Evolutionary conservation across 164 flowering plant genomes (phyloP), one percentile per base, ranked within the genome.

Genomic region (Liriodendron chinense): DNA sequence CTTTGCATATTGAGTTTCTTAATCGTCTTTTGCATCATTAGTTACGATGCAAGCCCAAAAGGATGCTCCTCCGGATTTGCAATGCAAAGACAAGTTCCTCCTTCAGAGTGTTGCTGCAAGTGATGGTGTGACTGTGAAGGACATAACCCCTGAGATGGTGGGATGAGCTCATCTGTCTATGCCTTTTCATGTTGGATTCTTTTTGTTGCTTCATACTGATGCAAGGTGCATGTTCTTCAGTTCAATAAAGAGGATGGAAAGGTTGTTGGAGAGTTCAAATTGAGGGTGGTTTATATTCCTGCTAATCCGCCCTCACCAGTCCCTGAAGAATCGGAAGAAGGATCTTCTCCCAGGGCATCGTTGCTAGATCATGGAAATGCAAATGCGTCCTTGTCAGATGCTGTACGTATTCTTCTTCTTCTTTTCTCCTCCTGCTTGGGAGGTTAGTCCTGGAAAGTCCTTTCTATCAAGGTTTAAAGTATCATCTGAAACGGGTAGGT

Each of bases 231-330:
- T 16, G 18, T 71, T 82, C 75, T 81, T 67, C 79, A 95, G 99
- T 95, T 95, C 72, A 87, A 84, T 69, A 95, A 86, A 83, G 94
- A 87, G 71, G 85, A 72, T 21, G 93, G 94, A 43, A 90, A 87
- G 78, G 80, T 85, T 72, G 87, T 95, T 65, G 97, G 89, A 69
- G 99, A 95, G 82, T 86, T 83, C 84, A 94, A 87, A 79, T 82
- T 96, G 87, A 85, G 92, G 83, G 97, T 94, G 21, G 75, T 89
- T 73, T 96, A 92, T 71, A 76, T 92, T 73, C 93, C 96, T 78
- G 91, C 96, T 1, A 87, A 89, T 71, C 98, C 95, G 5, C 98
- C 99, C 16, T 96, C 98, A 0, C 97, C 98, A 10, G 97, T 96
- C 22, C 97, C 94, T 9, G 98, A 96, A 84, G 98, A 83, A 74